Conservation (phyloP, 768 basidiomycete species). For the Mycena rebaudengoi region DNA sequence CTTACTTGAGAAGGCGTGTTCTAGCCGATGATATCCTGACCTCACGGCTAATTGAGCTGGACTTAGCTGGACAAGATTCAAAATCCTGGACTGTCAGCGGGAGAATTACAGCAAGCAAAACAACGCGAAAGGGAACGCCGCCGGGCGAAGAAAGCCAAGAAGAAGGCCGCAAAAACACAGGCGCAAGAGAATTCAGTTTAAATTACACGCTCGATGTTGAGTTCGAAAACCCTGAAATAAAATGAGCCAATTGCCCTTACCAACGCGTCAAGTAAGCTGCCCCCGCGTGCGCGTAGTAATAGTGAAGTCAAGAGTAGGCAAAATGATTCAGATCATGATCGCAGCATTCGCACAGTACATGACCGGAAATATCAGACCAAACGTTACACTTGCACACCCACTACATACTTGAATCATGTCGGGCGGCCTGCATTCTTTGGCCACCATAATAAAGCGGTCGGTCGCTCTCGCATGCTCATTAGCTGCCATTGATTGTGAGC, state of each 20-base stretch:
- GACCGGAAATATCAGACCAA: no score
- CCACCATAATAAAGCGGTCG: constrained; percentile 86
- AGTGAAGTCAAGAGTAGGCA: no score
- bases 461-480: constrained; percentile 26
- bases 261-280: no score
- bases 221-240: no score
- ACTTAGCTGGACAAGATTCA: constrained; percentile 74
- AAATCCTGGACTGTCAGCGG: constrained; percentile 83
- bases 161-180: constrained; percentile 53
- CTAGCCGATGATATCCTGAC: constrained; percentile 26
- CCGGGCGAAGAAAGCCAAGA: constrained; percentile 81
- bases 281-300: no score
- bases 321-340: no score
- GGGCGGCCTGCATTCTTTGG: constrained; percentile 73
- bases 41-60: constrained; percentile 30
- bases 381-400: no score
- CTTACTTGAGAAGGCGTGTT: constrained; percentile 79
- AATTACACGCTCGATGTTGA: background rate
- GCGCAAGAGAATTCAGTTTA: background rate
- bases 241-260: no score
- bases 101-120: constrained; percentile 72
- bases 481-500: constrained; percentile 36
- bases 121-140: constrained; percentile 80
- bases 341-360: no score
- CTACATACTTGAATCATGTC: no score